Conservation (phyloP, 352 stramenopile species). For the Phytophthora citricola region DNA sequence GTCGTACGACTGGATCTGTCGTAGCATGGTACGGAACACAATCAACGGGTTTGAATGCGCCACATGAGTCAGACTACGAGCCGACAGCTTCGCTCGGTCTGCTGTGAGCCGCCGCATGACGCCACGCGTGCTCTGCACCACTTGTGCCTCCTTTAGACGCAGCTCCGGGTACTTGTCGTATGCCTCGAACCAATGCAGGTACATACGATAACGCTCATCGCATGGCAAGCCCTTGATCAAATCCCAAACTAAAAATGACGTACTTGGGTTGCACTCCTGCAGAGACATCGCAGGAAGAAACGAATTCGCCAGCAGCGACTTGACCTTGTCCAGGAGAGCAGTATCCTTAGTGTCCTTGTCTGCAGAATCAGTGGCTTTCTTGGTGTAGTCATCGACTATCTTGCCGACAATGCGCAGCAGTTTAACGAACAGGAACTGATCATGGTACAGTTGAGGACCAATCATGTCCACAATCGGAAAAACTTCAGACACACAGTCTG, state of each 20-base stretch:
- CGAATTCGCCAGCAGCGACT: constrained; percentile 61
- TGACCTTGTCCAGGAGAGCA: constrained; percentile 41
- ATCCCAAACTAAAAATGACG: constrained; percentile 85
- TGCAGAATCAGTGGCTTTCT: constrained; percentile 20
- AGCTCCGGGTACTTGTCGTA: constrained; percentile 68
- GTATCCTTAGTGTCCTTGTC: constrained; percentile 22
- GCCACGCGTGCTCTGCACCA: constrained; percentile 71
- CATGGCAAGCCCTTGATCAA: constrained; percentile 79
- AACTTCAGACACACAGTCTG: constrained; percentile 57
- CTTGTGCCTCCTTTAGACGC: constrained; percentile 73
- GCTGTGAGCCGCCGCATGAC: constrained; percentile 86
- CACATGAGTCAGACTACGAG: constrained; percentile 84
- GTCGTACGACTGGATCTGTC: constrained; percentile 97
- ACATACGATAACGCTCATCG: constrained; percentile 83
- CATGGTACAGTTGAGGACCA: constrained; percentile 67
- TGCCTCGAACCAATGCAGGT: constrained; percentile 76
- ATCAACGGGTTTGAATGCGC: constrained; percentile 94
- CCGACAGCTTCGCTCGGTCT: constrained; percentile 81
- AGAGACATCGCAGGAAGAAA: constrained; percentile 82
- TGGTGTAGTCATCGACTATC: constrained; percentile 51
- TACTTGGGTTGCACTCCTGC: constrained; percentile 78
- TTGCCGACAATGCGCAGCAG: constrained; percentile 71
- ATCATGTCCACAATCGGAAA: constrained; percentile 74
- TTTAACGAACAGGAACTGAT: constrained; percentile 79
- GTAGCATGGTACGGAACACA: constrained; percentile 94